A percentile compares a stretch with the other conserved stretches of the same genome.
phyloP scores from a whole-genome alignment of 805 yeast genomes.

The Ogataea pignaliae region DNA sequence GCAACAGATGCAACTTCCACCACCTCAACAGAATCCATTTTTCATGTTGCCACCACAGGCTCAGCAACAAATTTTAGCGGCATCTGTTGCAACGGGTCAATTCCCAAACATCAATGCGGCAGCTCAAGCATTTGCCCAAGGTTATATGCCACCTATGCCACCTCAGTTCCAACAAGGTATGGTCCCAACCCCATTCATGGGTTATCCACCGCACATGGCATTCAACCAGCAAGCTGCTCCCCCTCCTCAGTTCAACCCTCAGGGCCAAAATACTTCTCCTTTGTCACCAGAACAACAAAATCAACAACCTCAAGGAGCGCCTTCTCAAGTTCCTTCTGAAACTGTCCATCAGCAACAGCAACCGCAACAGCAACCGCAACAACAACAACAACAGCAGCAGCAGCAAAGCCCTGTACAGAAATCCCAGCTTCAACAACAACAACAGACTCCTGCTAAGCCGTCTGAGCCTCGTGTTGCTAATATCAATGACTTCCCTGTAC shows the following conservation, averaged over 20 bases:
- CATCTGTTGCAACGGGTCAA: constrained; percentile 30
- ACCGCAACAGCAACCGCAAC: constrained; percentile 12
- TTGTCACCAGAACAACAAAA: constrained; percentile 9
- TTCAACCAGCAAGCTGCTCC: constrained; percentile 6
- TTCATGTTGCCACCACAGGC: constrained; percentile 29
- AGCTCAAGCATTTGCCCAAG: constrained; percentile 30
- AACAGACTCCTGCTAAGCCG: background rate
- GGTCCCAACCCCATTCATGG: constrained; percentile 21
- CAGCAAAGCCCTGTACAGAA: constrained; percentile 15
- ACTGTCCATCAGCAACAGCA: constrained; percentile 9
- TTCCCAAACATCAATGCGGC: constrained; percentile 30
- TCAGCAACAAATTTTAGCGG: constrained; percentile 27
- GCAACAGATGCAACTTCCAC: constrained; percentile 16
- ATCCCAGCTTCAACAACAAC: constrained; percentile 18
- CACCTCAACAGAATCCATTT: constrained; percentile 17
- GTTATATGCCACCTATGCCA: constrained; percentile 20
- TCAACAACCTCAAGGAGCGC: constrained; percentile 22
- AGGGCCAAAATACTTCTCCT: constrained; percentile 12
- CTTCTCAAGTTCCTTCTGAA: constrained; percentile 4
- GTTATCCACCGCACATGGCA: constrained; percentile 14
- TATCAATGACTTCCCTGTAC: constrained; percentile 14
- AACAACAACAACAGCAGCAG: constrained; percentile 12
- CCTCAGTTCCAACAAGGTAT: constrained; percentile 22
- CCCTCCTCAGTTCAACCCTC: constrained; percentile 19
- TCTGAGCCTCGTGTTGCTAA: constrained; percentile 19